Evolutionary conservation across 192 early-diverging fungal species (phyloP), one percentile per base, ranked within the genome.

Genomic region (Linnemannia schmuckeri): DNA sequence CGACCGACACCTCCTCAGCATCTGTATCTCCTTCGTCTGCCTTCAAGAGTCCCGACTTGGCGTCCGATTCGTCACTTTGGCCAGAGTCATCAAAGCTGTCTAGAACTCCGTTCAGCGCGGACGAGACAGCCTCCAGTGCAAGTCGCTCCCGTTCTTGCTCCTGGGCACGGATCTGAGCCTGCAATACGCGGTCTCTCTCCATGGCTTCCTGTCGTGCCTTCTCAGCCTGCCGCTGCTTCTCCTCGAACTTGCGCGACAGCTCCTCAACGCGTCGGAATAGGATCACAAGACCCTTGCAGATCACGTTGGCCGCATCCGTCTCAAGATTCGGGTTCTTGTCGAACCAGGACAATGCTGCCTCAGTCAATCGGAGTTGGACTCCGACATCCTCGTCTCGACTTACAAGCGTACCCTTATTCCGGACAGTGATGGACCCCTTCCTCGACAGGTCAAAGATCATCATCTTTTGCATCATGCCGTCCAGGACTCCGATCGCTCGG

Each of bases 401-500:
- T 13, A 86, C 81, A 9, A 89, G 35, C 6, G 74, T 73, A 4
- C 88, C 88, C 27, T 89, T 89, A 18, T 79, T 82, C 41, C 81
- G 69, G 0, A 78, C 46, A 3, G 83, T 89, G 24, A 86, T 55
- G 0, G 88, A 89, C 12, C 84, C 84, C 24, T 89, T 89, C 18
- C 88, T 66, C 0, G 83, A 86, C 18, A 89, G 38, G 49, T 89
- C 88, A 86, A 80, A 89, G 49, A 89, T 82, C 83, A 89, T 86
- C 88, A 89, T 89, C 66, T 89, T 89, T 66, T 89, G 88, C 75
- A 89, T 82, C 70, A 89, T 89, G 30, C 77, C 84, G 41, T 89
- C 88, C 20, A 80, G 66, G 22, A 89, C 84, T 2, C 83, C 80
- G 61, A 89, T 85, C n/a, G 84, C 74, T 35, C 83, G 80, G 44